Base-by-base conservation (phyloP, 202 grass and related monocot species). In the Dendrocalamus latiflorus region DNA sequence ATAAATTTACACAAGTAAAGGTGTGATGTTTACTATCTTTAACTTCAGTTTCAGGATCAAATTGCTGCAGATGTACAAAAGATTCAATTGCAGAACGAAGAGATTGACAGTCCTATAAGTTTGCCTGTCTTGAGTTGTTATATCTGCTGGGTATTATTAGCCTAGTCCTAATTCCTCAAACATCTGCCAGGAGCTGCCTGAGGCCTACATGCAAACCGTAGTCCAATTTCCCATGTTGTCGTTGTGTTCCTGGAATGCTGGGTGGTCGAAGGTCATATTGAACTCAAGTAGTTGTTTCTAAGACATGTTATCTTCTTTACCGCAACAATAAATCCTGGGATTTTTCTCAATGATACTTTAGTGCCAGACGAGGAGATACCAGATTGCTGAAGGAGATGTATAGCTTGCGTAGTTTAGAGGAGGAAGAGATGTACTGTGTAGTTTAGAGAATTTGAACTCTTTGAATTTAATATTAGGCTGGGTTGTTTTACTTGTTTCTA, bases 61-160 rank as follows among this genome's bases (percentile, higher is more conserved):
- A 26, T 47, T 15, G 60, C 34, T 18, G 54, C 2, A 60, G 54
- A 76, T 76, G 57, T 39, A 8, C 41, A 22, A 37, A 59, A 44
- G 73, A 76, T 60, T 76, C 56, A 43, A 76, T 9, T 43, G 54
- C 54, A 75, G n/a, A 75, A 43, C 72, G 38, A 75, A 75, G 72
- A 43, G 21, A 38, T 59, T 24, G 26, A 26, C 26, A 26, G 26
- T 26, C 26, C 26, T 26, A 26, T 26, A 26, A 26, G 26, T 26
- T 26, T 26, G 26, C 26, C 26, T 26, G 26, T 26, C 26, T 26
- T 26, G 26, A 26, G 26, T 26, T 26, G 26, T 26, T 26, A 26
- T 26, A 26, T 26, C 26, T 26, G 26, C 26, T 47, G 12, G 13
- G 44, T 47, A 47, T 47, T 47, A 13, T 47, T 47, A 47, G 44